phyloP scores from a whole-genome alignment of 2,329 filamentous ascomycete genomes.

The Cercospora citrullina region DNA sequence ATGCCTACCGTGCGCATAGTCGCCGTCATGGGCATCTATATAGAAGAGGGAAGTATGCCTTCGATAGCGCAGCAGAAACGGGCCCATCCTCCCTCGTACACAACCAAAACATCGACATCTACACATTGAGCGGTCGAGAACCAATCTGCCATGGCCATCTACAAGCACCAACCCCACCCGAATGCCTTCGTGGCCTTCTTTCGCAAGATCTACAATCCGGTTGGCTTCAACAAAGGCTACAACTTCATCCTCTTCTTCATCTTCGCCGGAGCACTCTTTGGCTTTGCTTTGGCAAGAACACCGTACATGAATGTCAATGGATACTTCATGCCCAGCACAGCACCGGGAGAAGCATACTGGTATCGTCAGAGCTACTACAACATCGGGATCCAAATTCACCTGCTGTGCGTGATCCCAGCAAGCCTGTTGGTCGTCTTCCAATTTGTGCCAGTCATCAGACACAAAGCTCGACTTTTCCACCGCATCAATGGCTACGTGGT shows the following conservation, averaged over 20 bases:
- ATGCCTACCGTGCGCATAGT: neutral
- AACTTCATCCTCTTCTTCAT: conserved; percentile 56
- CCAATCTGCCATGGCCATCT: conserved; percentile 17
- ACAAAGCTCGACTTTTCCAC: conserved; percentile 56
- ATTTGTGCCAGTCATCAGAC: conserved; percentile 48
- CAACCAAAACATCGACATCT: neutral
- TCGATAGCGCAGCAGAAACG: neutral
- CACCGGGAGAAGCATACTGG: conserved; percentile 50
- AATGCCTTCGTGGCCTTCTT: conserved; percentile 23
- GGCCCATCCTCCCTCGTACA: neutral
- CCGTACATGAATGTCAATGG: conserved; percentile 51
- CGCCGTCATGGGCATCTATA: neutral
- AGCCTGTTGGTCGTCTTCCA: conserved; percentile 45
- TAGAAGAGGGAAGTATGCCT: neutral
- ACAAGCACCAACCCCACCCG: conserved; percentile 24
- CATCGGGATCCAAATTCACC: conserved; percentile 48
- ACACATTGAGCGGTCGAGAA: neutral
- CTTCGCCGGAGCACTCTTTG: conserved; percentile 40
- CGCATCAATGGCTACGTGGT: conserved; percentile 62
- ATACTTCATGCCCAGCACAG: conserved; percentile 31
- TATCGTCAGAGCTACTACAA: conserved; percentile 39
- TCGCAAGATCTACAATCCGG: conserved; percentile 43
- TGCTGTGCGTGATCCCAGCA: conserved; percentile 44
- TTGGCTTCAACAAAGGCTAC: conserved; percentile 60
- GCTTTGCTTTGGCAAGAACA: conserved; percentile 53